These are phyloP conservation scores for Eleusine coracana DNA, from an alignment of 176 grass and related monocot species.

Conservation along the genomic window DNA sequence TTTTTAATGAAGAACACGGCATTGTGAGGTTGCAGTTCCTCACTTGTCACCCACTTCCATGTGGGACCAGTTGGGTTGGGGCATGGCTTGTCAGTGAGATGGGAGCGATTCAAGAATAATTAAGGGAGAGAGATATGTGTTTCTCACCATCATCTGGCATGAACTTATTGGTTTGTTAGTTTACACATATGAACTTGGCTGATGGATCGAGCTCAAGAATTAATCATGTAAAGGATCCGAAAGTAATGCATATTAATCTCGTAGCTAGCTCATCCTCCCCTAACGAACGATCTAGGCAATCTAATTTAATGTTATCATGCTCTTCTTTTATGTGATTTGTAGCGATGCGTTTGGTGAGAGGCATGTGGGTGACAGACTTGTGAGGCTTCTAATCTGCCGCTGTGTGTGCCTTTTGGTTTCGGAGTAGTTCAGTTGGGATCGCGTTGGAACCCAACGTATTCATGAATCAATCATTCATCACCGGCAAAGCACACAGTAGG, in stretches of 20 bases:
- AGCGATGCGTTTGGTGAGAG: constrained; percentile 46
- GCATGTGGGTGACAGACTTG: constrained; percentile 16
- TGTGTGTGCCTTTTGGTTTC: neutral
- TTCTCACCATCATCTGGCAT: constrained; percentile 20
- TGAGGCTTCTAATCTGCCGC: constrained; percentile 2
- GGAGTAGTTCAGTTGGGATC: constrained; percentile 26
- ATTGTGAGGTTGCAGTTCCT: neutral
- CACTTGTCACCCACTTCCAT: neutral
- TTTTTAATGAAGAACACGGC: neutral
- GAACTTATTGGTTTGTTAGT: neutral
- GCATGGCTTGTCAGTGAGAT: neutral
- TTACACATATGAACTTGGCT: neutral
- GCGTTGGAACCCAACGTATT: constrained; percentile 15
- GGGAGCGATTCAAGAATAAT: neutral
- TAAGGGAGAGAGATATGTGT: neutral
- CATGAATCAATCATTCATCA: neutral
- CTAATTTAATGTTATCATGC: constrained; percentile 1
- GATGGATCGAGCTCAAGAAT: constrained; percentile 10
- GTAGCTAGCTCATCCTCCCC: neutral
- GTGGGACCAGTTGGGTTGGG: neutral
- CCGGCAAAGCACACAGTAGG: neutral
- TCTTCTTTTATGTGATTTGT: neutral
- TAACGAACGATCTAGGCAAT: neutral
- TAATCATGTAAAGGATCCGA: constrained; percentile 33
- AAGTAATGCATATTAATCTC: neutral